phyloP scores from a whole-genome alignment of 2,329 filamentous ascomycete species.

The Esteya vermicola region DNA sequence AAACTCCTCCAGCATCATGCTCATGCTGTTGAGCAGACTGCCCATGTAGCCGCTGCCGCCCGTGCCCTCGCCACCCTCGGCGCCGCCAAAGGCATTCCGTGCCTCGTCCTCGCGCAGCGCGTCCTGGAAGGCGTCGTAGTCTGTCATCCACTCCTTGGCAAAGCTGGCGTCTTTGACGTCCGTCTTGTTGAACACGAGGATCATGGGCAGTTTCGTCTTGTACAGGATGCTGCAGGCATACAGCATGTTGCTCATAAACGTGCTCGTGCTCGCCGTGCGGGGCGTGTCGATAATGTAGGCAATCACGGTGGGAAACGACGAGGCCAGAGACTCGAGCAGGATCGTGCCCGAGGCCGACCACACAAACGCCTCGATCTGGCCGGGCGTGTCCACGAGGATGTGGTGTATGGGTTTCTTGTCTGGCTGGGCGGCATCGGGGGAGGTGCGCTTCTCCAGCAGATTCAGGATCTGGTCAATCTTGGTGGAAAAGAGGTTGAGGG shows the following conservation, averaged over 20 bases:
- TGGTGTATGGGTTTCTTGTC: slow-evolving; percentile 55
- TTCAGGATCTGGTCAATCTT: slow-evolving; percentile 92
- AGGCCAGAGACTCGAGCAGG: slow-evolving; percentile 80
- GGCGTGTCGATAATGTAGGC: slow-evolving; percentile 97
- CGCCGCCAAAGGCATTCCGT: slow-evolving; percentile 58
- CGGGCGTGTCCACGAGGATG: slow-evolving; percentile 88
- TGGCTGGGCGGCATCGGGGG: slow-evolving; percentile 45
- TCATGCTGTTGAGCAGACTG: slow-evolving; percentile 93
- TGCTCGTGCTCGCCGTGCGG: slow-evolving; percentile 79
- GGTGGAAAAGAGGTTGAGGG: slow-evolving; percentile 89
- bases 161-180: slow-evolving; percentile 85
- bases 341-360: slow-evolving; percentile 96
- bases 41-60: slow-evolving; percentile 91
- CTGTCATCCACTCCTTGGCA: slow-evolving; percentile 98
- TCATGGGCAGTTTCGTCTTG: slow-evolving; percentile 98
- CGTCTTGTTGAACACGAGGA: slow-evolving; percentile 97
- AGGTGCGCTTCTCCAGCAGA: slow-evolving; percentile 77
- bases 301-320: slow-evolving; percentile 89
- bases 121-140: slow-evolving; percentile 89
- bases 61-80: slow-evolving; percentile 46
- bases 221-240: slow-evolving; percentile 98
- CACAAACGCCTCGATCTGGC: slow-evolving; percentile 97
- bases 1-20: slow-evolving; percentile 91
- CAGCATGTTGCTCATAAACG: slow-evolving; percentile 99
- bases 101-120: slow-evolving; percentile 72